A percentile compares a stretch with the other conserved stretches of the same genome.
Conservation (phyloP, 768 basidiomycete species). For the Termitomyces sp. region DNA sequence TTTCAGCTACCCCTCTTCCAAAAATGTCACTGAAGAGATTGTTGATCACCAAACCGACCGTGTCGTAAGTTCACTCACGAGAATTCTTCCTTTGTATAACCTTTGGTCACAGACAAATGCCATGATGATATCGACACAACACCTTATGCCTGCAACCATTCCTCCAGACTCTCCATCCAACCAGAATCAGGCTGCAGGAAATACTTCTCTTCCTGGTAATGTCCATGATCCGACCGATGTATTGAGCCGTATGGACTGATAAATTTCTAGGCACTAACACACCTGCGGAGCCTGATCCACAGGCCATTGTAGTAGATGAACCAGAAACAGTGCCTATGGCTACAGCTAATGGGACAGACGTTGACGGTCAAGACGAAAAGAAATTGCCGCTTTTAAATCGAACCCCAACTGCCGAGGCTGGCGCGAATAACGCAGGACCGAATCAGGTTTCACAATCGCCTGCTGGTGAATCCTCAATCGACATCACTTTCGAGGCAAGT, state of each 20-base stretch:
- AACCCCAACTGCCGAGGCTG: slow-evolving; percentile 5
- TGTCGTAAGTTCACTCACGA: slow-evolving; percentile 33
- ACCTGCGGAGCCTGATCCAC: slow-evolving; percentile 23
- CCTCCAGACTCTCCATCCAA: slow-evolving; percentile 22
- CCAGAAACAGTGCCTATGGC: slow-evolving; percentile 25
- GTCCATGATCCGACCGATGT: neutral
- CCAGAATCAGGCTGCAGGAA: slow-evolving; percentile 5
- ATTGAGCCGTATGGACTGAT: neutral
- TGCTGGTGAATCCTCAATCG: slow-evolving; percentile 54
- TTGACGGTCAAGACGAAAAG: slow-evolving; percentile 45
- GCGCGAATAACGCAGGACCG: slow-evolving; percentile 7
- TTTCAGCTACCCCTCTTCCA: slow-evolving; percentile 39
- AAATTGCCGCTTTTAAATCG: slow-evolving; percentile 25
- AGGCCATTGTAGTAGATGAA: slow-evolving; percentile 26
- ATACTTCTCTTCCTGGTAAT: slow-evolving; percentile 13
- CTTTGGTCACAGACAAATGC: slow-evolving; percentile 64
- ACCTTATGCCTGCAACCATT: slow-evolving; percentile 46
- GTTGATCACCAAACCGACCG: slow-evolving; percentile 49
- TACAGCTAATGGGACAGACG: slow-evolving; percentile 30
- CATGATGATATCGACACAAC: slow-evolving; percentile 88
- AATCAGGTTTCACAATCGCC: slow-evolving; percentile 21
- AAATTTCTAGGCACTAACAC: slow-evolving; percentile 13
- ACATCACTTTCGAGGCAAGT: slow-evolving; percentile 79
- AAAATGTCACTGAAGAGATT: slow-evolving; percentile 74
- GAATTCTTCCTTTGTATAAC: slow-evolving; percentile 4